Evolutionary conservation across 1,284 basidiomycete genomes (phyloP).

Genomic region (Apiotrichum brassicae): DNA sequence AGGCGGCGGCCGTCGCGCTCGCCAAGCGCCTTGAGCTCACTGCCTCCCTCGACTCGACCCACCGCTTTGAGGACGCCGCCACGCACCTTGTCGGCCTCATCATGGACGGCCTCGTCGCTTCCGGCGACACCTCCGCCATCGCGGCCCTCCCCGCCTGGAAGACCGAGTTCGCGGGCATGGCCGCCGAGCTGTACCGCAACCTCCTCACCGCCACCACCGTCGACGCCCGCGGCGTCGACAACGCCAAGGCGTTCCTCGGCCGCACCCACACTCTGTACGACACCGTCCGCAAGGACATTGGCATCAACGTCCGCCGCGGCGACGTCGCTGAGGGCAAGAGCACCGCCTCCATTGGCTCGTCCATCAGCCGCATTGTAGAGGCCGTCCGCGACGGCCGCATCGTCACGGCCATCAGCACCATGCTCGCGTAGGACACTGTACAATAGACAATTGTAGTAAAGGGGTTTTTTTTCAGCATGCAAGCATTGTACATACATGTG

Average conservation of each 20-base stretch:
- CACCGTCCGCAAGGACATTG: conserved; percentile 11
- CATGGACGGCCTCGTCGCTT: conserved; percentile 8
- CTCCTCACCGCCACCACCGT: conserved; percentile 4
- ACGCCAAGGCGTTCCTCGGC: conserved; percentile 11
- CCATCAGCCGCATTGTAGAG: conserved; percentile 13
- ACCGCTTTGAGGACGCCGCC: conserved; percentile 16
- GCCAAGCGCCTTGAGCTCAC: conserved; percentile 16
- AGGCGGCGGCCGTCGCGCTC: conserved; percentile 4
- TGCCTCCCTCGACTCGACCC: conserved; percentile 10
- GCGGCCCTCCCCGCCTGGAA: conserved; percentile 6
- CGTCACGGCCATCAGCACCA: conserved; percentile 7
- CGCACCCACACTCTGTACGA: conserved; percentile 9
- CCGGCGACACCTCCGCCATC: conserved; percentile 1
- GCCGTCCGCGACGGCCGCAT: conserved; percentile 16
- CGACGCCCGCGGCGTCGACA: conserved; percentile 1
- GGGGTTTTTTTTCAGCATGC: no score
- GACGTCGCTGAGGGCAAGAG: conserved; percentile 15
- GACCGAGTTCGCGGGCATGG: conserved; percentile 9
- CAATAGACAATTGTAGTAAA: no score
- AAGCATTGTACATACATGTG: no score
- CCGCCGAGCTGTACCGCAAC: conserved; percentile 9
- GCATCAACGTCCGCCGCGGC: conserved; percentile 13
- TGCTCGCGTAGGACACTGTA: conserved; percentile 1
- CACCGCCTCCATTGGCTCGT: conserved; percentile 7
- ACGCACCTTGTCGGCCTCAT: conserved; percentile 12